Evolutionary conservation across 192 early-diverging fungal genomes (phyloP).

Genomic region (Lobosporangium transversale): DNA sequence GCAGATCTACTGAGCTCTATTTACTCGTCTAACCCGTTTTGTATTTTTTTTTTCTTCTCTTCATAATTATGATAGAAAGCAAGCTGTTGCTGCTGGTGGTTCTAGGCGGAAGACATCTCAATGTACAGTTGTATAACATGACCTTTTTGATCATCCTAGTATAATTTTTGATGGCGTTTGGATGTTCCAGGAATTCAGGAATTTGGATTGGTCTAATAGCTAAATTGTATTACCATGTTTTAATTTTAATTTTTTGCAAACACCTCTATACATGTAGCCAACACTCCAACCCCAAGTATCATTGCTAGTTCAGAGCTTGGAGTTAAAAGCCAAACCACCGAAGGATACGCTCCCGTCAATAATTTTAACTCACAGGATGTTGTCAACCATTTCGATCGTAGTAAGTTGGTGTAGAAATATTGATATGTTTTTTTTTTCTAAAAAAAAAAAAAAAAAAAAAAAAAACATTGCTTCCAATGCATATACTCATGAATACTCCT

Average conservation of each 20-base stretch:
- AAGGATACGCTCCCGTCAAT: constrained; percentile 30
- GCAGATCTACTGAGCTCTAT: not conserved
- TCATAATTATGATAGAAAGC: constrained; percentile 25
- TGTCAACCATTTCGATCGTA: constrained; percentile 44
- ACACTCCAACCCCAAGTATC: not conserved
- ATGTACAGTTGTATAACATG: constrained; percentile 24
- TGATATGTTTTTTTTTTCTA: no score
- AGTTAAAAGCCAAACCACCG: constrained; percentile 7
- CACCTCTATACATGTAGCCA: no score
- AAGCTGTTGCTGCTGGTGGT: constrained; percentile 14
- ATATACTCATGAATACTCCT: no score
- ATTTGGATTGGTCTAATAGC: not conserved
- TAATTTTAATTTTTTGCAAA: not conserved
- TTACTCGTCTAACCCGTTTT: not conserved
- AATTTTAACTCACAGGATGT: constrained; percentile 53
- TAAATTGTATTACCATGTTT: no score
- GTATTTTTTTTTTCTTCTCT: not conserved
- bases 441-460: no score
- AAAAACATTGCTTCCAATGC: no score
- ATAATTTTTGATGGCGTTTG: no score
- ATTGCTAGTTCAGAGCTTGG: constrained; percentile 11
- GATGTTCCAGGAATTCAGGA: no score
- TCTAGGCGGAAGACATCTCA: constrained; percentile 39
- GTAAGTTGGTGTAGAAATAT: no score
- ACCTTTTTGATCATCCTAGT: no score